Base-by-base conservation (phyloP, 1,139 yeast genomes). In the Diutina ranongensis region DNA sequence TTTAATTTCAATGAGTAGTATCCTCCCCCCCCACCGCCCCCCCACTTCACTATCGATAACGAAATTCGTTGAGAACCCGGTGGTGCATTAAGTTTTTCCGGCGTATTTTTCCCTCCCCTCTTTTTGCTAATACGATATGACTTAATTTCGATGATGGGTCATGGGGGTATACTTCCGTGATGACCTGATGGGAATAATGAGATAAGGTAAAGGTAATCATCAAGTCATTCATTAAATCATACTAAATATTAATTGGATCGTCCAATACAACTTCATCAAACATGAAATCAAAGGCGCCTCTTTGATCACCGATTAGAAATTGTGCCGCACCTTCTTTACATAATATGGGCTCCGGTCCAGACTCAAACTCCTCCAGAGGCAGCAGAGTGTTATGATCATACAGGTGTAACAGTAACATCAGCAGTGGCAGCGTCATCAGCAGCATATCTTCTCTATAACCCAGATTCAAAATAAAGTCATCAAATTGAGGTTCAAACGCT, bases 341-440 rank as follows among this genome's bases (percentile, higher is more conserved):
- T 5, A 38, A 22, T 13, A 16, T n/a, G 21, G 42, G 42, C 10
- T 13, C 8, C 7, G 27, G 40, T n/a, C 9, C 38, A 12, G 28
- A 4, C 10, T 7, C 40, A 5, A 31, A 9, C 8, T 35, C 40
- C 2, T 35, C 40, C 15, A 18, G 9, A 13, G 40, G 40, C 42
- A 38, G 42, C 32, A 25, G 32, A 10, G n/a, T 19, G 4, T 5
- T 7, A 9, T 38, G 32, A n/a, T 32, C 42, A 20, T 38, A 38
- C 42, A 25, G 33, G 20, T 38, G 42, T 18, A 38, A 38, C 33
- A 22, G 28, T 9, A 38, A 22, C 42, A 38, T 38, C 42, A 38
- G 42, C 42, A 38, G 42, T n/a, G 42, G 42, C 42, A 38, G 42
- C n/a, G 42, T 38, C 32, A 38, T 12, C 32, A 25, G 15, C 42